These are phyloP conservation scores for Collybiopsis confluens DNA, from an alignment of 768 basidiomycete genomes.

Conservation along the genomic window DNA sequence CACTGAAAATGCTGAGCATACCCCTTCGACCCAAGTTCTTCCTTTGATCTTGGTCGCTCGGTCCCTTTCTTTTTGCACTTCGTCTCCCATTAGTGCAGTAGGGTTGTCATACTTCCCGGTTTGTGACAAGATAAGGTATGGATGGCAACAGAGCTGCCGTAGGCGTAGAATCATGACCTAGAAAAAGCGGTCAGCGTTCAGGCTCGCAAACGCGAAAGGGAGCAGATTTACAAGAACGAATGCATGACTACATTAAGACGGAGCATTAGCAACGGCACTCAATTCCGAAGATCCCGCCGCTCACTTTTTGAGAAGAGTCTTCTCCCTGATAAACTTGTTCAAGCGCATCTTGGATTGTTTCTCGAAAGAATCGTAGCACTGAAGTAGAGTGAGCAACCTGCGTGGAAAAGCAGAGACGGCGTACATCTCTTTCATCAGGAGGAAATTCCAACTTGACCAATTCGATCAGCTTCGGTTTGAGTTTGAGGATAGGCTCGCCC, in stretches of 20 bases:
- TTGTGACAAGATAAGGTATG: slow-evolving; percentile 57
- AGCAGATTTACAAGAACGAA: slow-evolving; percentile 35
- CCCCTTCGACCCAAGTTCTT: slow-evolving; percentile 35
- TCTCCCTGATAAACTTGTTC: slow-evolving; percentile 55
- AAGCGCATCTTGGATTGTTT: slow-evolving; percentile 48
- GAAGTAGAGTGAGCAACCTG: not conserved
- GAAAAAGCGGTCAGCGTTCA: not conserved
- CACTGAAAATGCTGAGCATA: slow-evolving; percentile 13
- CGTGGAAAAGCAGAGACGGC: slow-evolving; percentile 9
- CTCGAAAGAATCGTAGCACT: slow-evolving; percentile 61
- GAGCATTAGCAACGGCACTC: not conserved
- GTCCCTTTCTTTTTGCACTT: slow-evolving; percentile 50
- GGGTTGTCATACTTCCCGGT: slow-evolving; percentile 48
- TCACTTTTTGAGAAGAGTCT: slow-evolving; percentile 72
- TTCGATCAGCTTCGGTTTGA: slow-evolving; percentile 58
- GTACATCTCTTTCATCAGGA: slow-evolving; percentile 58
- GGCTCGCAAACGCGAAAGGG: not conserved
- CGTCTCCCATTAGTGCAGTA: slow-evolving; percentile 40
- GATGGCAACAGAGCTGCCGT: slow-evolving; percentile 71
- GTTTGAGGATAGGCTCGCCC: slow-evolving; percentile 62
- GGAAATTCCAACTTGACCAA: slow-evolving; percentile 60
- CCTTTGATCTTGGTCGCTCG: slow-evolving; percentile 51
- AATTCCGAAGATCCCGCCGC: slow-evolving; percentile 17
- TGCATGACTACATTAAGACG: slow-evolving; percentile 39
- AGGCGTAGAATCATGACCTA: slow-evolving; percentile 74